Percentiles rank a stretch among this genome's conserved stretches.
phyloP scores from a whole-genome alignment of 78 protist species.

The Isochrysis galbana region DNA sequence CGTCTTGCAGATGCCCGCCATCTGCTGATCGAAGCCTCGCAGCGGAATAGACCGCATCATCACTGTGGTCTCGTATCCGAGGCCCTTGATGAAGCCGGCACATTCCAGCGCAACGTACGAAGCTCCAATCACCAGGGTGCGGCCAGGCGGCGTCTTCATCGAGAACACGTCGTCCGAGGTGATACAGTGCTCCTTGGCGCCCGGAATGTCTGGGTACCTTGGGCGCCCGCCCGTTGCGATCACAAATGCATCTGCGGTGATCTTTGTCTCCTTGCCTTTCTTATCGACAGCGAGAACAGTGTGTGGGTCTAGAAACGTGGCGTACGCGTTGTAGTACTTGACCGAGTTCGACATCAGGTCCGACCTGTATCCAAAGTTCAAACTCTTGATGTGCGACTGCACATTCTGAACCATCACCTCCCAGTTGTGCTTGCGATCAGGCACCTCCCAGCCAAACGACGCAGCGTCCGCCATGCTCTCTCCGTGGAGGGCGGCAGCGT shows the following conservation, averaged over 20 bases:
- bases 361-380: conserved; percentile 85
- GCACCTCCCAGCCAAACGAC: conserved; percentile 73
- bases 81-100: conserved; percentile 82
- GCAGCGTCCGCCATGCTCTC: conserved; percentile 63
- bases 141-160: conserved; percentile 75
- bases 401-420: conserved; percentile 60
- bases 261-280: background rate
- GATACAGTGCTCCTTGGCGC: conserved; percentile 79
- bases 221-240: conserved; percentile 92
- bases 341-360: conserved; percentile 60
- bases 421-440: conserved; percentile 45
- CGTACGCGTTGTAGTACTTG: conserved; percentile 84
- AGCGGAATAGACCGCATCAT: conserved; percentile 75
- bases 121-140: conserved; percentile 86
- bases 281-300: conserved; percentile 50
- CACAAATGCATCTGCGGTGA: conserved; percentile 50
- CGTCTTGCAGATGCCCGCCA: conserved; percentile 65
- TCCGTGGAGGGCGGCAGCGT: conserved; percentile 69
- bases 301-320: conserved; percentile 74
- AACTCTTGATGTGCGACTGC: conserved; percentile 71
- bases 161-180: conserved; percentile 90
- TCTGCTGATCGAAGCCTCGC: conserved; percentile 90
- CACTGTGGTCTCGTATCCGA: conserved; percentile 54
- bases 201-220: conserved; percentile 67
- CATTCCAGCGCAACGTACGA: conserved; percentile 91